These are phyloP conservation scores for Pelargonium australe DNA, from an alignment of 441 rosid genomes.

Conservation along the genomic window DNA sequence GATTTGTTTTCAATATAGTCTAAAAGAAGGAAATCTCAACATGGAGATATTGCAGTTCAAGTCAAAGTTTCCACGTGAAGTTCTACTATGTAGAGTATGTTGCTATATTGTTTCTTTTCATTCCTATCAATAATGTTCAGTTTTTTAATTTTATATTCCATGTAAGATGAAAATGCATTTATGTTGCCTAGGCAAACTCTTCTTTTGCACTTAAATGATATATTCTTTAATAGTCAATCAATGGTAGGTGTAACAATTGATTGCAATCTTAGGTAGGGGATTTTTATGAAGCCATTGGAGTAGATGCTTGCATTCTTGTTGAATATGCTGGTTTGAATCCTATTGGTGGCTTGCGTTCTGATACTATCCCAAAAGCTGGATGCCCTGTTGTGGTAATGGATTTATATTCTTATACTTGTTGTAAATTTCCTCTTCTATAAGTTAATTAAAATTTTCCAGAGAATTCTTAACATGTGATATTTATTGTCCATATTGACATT, in stretches of 20 bases:
- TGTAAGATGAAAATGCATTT: conserved; percentile 2
- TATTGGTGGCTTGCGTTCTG: conserved; percentile 88
- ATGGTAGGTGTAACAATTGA: conserved; percentile 13
- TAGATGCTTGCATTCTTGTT: conserved; percentile 95
- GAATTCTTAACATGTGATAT: neutral
- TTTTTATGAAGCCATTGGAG: conserved; percentile 91
- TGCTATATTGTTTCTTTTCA: neutral
- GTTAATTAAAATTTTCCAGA: neutral
- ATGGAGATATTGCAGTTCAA: conserved; percentile 89
- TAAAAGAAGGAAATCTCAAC: conserved; percentile 89
- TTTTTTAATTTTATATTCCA: neutral
- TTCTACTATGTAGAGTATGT: conserved; percentile 93
- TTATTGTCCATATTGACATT: neutral
- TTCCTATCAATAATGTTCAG: conserved; percentile 5
- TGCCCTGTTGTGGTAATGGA: conserved; percentile 83
- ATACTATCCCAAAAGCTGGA: conserved; percentile 92
- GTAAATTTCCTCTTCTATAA: neutral
- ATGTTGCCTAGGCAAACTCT: neutral
- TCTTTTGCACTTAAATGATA: neutral
- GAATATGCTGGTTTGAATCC: conserved; percentile 98
- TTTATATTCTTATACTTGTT: conserved; percentile 10
- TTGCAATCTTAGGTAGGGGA: conserved; percentile 73
- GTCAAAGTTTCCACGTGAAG: conserved; percentile 89
- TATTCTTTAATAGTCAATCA: neutral
- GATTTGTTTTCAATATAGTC: conserved; percentile 40